Evolutionary conservation across 352 stramenopile genomes (phyloP), one percentile per base, ranked within the genome.

Genomic region (Phytophthora pini): DNA sequence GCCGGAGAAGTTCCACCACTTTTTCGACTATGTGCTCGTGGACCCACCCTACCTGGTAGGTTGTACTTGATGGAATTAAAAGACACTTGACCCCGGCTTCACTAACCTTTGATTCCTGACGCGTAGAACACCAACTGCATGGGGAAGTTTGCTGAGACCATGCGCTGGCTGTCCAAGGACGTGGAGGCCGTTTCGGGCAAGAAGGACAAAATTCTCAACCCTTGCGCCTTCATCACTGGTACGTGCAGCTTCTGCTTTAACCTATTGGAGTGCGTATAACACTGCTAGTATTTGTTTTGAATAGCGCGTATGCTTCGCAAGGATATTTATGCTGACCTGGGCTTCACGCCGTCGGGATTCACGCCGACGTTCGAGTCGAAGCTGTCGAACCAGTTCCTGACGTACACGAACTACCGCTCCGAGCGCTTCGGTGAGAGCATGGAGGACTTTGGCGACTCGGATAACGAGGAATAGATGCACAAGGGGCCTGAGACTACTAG

Each of bases 371-470:
- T 87, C 31, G 75, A 84, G 46, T 87, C 78, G 13, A 87, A 87
- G 53, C 65, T 87, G n/a, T 87, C 78, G 39, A 87, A 87, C 46
- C 75, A 84, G 27, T 84, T 87, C 60, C 52, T 84, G 47, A 84
- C 78, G 29, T 87, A 87, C 60, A 87, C 78, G 24, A 87, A 87
- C 73, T 87, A 84, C 60, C 24, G 20, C 12, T 87, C 78, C n/a
- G 66, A 77, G 31, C 70, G 78, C n/a, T 87, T 87, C 46, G 75
- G 78, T 8, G 40, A 65, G 9, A 78, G 69, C 63, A 64, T 45
- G 0, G 77, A 87, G 53, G 67, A 76, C 40, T 87, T 82, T 65
- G 68, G 61, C 26, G 57, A 72, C 41, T 79, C 56, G 1, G 67
- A 77, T 15, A 38, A 73, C 29, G 63, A 80, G 26, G 61, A 72